Evolutionary conservation across 2,329 filamentous ascomycete genomes (phyloP).

Genomic region (Coccinonectria pachysandricola): DNA sequence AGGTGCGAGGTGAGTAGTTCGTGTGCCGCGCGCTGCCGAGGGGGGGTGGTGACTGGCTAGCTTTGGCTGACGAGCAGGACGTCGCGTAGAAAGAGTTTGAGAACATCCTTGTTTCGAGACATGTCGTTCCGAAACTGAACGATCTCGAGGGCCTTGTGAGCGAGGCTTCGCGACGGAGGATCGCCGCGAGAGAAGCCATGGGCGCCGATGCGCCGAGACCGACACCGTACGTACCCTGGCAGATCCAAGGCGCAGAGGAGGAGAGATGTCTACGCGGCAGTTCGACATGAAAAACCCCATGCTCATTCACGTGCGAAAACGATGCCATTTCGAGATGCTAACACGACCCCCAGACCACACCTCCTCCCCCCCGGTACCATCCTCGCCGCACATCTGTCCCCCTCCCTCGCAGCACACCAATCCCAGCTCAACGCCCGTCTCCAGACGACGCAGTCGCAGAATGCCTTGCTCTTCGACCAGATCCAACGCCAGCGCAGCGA

Average conservation of each 20-base stretch:
- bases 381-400: slow-evolving; percentile 44
- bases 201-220: slow-evolving; percentile 21
- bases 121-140: slow-evolving; percentile 48
- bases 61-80: slow-evolving; percentile 4
- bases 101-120: slow-evolving; percentile 38
- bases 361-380: slow-evolving; percentile 42
- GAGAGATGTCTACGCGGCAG: no score
- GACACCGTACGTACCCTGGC: slow-evolving; percentile 39
- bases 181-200: slow-evolving; percentile 8
- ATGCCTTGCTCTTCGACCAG: slow-evolving; percentile 41
- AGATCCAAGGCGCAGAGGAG: no score
- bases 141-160: slow-evolving; percentile 45
- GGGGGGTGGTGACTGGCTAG: neutral
- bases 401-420: slow-evolving; percentile 42
- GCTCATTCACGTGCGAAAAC: no score
- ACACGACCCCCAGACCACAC: slow-evolving; percentile 36
- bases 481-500: slow-evolving; percentile 44
- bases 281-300: no score
- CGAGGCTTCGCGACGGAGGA: slow-evolving; percentile 32
- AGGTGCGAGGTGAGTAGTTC: slow-evolving; percentile 42
- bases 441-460: slow-evolving; percentile 46
- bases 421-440: slow-evolving; percentile 47
- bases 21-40: neutral
- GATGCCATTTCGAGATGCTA: no score
- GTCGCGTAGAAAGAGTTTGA: slow-evolving; percentile 43